Percentiles rank a stretch among this genome's conserved stretches.
phyloP scores from a whole-genome alignment of 345 rosid species.

The Chamaenerion angustifolium region DNA sequence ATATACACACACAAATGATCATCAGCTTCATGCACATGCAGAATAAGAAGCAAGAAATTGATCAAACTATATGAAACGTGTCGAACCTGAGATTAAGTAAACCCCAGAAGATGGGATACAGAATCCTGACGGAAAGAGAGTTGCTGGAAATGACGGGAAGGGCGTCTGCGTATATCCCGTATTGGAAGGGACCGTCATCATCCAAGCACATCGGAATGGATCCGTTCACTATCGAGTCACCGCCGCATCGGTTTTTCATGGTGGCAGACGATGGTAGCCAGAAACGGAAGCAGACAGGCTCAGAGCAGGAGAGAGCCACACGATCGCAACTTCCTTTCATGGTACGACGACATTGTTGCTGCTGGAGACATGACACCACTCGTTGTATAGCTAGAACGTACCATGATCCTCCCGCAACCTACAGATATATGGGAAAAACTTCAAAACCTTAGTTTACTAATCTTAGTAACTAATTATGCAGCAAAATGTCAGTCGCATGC shows the following conservation, averaged over 20 bases:
- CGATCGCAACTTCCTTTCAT: slow-evolving; percentile 13
- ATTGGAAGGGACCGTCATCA: slow-evolving; percentile 25
- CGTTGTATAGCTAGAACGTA: slow-evolving; percentile 40
- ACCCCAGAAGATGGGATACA: slow-evolving; percentile 65
- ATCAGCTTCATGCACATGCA: not conserved
- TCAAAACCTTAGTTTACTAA: too few relatives aligned
- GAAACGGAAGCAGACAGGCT: slow-evolving; percentile 30
- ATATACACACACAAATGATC: too few relatives aligned
- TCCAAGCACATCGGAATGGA: slow-evolving; percentile 32
- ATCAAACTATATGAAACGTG: not conserved
- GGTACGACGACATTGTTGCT: slow-evolving; percentile 23
- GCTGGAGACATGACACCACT: slow-evolving; percentile 27
- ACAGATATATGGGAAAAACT: too few relatives aligned
- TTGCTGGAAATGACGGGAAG: slow-evolving; percentile 44
- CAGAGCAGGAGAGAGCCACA: slow-evolving; percentile 23
- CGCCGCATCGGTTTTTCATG: slow-evolving; percentile 11
- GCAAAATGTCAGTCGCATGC: too few relatives aligned
- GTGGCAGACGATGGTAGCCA: slow-evolving; percentile 11
- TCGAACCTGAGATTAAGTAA: slow-evolving; percentile 42
- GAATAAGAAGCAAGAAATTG: not conserved
- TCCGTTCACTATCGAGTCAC: slow-evolving; percentile 13
- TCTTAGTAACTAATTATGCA: too few relatives aligned
- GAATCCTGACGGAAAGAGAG: slow-evolving; percentile 33
- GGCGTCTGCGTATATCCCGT: slow-evolving; percentile 41
- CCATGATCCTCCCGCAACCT: slow-evolving; percentile 64